A percentile compares a stretch with the other conserved stretches of the same genome.
Conservation (phyloP, 2,329 filamentous ascomycete species). For the Trichoderma sp. region DNA sequence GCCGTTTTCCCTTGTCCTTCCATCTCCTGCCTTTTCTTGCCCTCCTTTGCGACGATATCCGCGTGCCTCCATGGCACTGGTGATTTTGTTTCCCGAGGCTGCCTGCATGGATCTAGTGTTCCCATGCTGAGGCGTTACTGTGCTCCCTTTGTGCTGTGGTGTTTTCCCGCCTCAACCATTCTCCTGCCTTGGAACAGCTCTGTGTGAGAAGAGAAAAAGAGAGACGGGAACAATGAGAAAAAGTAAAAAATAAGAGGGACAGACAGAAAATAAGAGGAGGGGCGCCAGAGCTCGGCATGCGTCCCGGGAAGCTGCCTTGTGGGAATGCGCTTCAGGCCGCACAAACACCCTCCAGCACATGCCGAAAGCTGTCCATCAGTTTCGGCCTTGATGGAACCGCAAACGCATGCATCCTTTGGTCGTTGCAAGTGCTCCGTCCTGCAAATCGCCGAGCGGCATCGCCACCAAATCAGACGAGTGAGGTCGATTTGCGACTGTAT, state of each 20-base stretch:
- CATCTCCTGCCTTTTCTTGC: conserved; percentile 27
- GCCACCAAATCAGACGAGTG: not conserved
- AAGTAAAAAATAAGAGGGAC: not conserved
- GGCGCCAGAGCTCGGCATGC: not conserved
- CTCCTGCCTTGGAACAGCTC: not conserved
- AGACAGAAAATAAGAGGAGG: not conserved
- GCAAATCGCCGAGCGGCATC: conserved; percentile 35
- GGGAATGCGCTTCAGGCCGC: not conserved
- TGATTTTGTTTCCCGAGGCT: conserved; percentile 30
- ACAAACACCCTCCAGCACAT: not conserved
- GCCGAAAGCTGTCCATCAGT: not conserved
- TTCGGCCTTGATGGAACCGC: conserved; percentile 5
- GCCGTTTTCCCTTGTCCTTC: conserved; percentile 22
- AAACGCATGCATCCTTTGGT: conserved; percentile 7
- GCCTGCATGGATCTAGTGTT: conserved; percentile 35
- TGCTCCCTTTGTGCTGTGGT: conserved; percentile 1
- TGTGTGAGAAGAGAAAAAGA: not conserved
- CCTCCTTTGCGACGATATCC: conserved; percentile 21
- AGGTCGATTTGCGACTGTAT: conserved; percentile 14
- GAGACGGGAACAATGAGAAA: not conserved
- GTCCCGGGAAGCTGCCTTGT: not conserved
- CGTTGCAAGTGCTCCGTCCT: conserved; percentile 21
- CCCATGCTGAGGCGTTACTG: conserved; percentile 23
- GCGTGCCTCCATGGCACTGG: conserved; percentile 29
- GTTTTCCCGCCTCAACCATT: conserved; percentile 1